Evolutionary conservation across 2,329 filamentous ascomycete species (phyloP).

Genomic region (Calcarisporium arbuscula): DNA sequence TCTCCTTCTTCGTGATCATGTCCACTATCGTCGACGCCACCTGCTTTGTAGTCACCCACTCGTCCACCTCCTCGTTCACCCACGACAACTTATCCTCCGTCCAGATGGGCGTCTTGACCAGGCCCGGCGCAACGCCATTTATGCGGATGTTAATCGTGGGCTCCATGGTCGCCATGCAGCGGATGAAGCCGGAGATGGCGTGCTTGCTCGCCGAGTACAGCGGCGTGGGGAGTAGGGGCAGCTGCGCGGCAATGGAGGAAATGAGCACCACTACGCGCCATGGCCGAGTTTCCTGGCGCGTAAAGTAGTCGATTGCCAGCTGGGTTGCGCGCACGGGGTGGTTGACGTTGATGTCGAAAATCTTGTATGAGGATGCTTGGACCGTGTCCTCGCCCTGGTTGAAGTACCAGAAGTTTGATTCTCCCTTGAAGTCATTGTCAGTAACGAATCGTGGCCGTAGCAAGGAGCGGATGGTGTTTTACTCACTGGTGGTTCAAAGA

Average conservation of each 20-base stretch:
- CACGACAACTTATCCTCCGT: slow-evolving; percentile 36
- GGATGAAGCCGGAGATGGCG: slow-evolving; percentile 32
- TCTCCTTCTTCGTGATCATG: slow-evolving; percentile 25
- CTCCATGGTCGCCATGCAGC: slow-evolving; percentile 32
- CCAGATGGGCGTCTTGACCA: slow-evolving; percentile 40
- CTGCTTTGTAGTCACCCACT: slow-evolving; percentile 34
- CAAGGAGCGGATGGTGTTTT: too few relatives aligned
- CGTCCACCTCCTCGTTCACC: slow-evolving; percentile 26
- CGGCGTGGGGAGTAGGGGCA: slow-evolving; percentile 25
- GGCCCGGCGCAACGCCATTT: slow-evolving; percentile 36
- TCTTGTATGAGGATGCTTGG: slow-evolving; percentile 23
- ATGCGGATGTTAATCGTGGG: slow-evolving; percentile 28
- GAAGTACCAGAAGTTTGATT: slow-evolving; percentile 35
- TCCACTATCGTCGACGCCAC: slow-evolving; percentile 38
- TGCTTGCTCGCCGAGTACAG: slow-evolving; percentile 34
- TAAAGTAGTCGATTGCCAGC: slow-evolving; percentile 31
- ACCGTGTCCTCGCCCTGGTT: slow-evolving; percentile 22
- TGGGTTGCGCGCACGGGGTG: slow-evolving; percentile 36
- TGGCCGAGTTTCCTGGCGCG: slow-evolving; percentile 16
- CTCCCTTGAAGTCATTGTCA: too few relatives aligned
- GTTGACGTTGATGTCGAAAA: slow-evolving; percentile 34
- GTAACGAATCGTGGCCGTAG: too few relatives aligned
- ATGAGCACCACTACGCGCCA: slow-evolving; percentile 28
- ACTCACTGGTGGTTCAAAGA: slow-evolving; percentile 40
- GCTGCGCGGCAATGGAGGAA: slow-evolving; percentile 29